Base-by-base conservation (phyloP, 257 asterid species). In the Penstemon barbatus region DNA sequence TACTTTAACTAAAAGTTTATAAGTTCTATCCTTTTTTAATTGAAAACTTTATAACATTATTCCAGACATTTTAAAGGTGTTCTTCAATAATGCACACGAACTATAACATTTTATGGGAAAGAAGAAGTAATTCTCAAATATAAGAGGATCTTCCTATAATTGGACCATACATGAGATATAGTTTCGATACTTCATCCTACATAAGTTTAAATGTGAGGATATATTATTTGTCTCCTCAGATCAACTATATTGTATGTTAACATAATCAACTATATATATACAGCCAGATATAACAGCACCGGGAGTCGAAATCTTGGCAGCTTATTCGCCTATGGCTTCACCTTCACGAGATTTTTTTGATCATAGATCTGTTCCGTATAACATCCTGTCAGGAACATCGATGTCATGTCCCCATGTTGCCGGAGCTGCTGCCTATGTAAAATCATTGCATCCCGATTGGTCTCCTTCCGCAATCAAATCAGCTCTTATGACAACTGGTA, bases 341-440 rank as follows among this genome's bases (percentile, higher is more conserved):
- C 57, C 70, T 45, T 65, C 69, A 53, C 58, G 45, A 18, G 4
- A 0, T 4, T n/a, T 5, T 9, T 0, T 8, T 6, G 74, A 74
- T 40, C 18, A 43, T 4, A 61, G 74, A 74, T 53, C 73, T 9
- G 64, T 61, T 19, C 52, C 67, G 8, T 74, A 52, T 45, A 8
- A 4, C 51, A 38, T 74, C 10, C 1, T 74, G 4, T 74, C 74
- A 18, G 78, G 78, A 36, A 74, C 78, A 3, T 74, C 78, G 3
- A 74, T 74, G 79, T 33, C 79, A 55, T 74, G 74, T 13, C 79
- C 79, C 19, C 79, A 74, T 40, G 74, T 63, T 48, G 38, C 79
- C 4, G 74, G 79, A 11, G 66, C 71, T 11, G 79, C 79, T 62
- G 74, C 79, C 10, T 74, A 74, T 61, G 61, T 74, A 1, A 74